Base-by-base conservation (phyloP, 345 rosid genomes). In the Reutealis trisperma region DNA sequence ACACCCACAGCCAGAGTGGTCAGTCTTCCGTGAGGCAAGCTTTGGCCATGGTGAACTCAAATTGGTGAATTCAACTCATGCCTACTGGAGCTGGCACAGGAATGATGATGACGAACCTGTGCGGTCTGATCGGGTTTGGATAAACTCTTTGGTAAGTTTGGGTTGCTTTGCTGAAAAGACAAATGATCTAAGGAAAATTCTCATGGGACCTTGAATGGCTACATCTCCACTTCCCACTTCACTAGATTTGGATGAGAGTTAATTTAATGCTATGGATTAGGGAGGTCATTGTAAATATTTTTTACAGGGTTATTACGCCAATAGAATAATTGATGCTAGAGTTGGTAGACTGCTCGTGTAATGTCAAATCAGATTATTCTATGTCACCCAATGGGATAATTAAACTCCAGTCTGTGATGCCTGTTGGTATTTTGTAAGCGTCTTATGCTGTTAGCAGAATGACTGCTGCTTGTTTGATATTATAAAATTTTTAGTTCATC, bases 61-160 rank as follows among this genome's bases (percentile, higher is more conserved):
- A 84, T 67, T 96, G 71, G 87, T 81, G 59, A 96, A 96, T 77
- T 84, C 95, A 77, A 90, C 89, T 51, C 97, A 94, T 78, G 97
- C 97, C 25, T 81, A 77, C 51, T 94, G 98, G 99, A 92, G 92
- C 70, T 96, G 98, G 99, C 98, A 93, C 78, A 83, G 99, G 85
- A 96, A 96, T 49, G 99, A 96, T 59, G 99, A 96, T 16, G 99
- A 96, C 52, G 98, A 94, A 78, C 93, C 97, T 4, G 89, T 86
- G 60, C 89, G 80, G 77, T 93, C 98, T 1, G 99, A 96, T 79
- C 83, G 90, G 63, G 91, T 88, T 41, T 92, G 97, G 99, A 86
- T 96, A 86, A 86, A 87, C 67, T 92, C 99, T 70, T 80, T 94
- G 84, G 66, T 64, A 32, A 82, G 84, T 74, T 85, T 97, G 0